phyloP scores from a whole-genome alignment of 257 asterid species.

The Solanum neorickii region DNA sequence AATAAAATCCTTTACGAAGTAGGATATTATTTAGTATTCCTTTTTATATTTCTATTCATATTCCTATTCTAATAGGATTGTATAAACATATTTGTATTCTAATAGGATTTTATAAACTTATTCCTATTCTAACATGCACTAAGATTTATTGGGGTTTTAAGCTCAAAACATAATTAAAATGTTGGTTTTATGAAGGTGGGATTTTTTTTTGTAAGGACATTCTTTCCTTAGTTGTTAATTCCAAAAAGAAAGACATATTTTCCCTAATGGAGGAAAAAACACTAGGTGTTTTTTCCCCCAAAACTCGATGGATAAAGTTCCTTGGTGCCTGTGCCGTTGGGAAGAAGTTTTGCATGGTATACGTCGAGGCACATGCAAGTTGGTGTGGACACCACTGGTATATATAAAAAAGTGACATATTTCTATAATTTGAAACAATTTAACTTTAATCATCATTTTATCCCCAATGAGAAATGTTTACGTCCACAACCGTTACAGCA shows the following conservation, averaged over 20 bases:
- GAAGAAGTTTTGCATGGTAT: background rate
- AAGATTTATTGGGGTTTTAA: background rate
- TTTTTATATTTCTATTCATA: too few relatives aligned
- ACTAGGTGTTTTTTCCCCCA: background rate
- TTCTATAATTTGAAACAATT: background rate
- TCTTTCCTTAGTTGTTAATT: background rate
- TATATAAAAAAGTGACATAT: background rate
- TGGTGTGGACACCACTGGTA: background rate
- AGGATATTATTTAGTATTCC: too few relatives aligned
- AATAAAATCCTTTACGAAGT: too few relatives aligned
- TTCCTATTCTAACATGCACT: too few relatives aligned
- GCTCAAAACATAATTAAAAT: background rate
- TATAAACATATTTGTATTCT: too few relatives aligned
- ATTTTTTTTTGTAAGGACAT: background rate
- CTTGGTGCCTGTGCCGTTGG: background rate
- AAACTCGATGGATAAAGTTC: background rate
- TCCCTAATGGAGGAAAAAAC: background rate
- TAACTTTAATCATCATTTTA: background rate
- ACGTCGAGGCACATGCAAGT: background rate
- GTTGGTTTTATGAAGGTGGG: background rate
- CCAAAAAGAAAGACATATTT: background rate
- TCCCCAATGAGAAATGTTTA: background rate
- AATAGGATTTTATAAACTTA: too few relatives aligned
- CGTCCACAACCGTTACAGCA: background rate
- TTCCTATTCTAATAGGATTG: too few relatives aligned